Conservation (phyloP, 495 filamentous ascomycete species). For the Aspergillus sclerotioniger region DNA sequence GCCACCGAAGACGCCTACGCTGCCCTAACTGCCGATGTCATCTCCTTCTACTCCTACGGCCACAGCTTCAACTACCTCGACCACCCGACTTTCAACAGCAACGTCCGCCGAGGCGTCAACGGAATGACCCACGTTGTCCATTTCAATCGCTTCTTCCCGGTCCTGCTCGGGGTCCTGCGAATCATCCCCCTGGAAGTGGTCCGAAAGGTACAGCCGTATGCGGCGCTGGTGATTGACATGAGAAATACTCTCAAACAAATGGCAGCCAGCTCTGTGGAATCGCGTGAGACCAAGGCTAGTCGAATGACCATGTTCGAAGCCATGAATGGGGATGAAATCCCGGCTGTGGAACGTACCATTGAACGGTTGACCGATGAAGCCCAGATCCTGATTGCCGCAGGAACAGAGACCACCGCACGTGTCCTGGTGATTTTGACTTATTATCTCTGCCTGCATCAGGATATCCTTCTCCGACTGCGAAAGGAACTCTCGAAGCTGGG, state of each 20-base stretch:
- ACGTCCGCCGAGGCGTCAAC: not conserved
- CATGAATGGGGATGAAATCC: not conserved
- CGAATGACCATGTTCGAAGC: not conserved
- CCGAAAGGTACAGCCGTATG: too few species aligned
- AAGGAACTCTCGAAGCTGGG: constrained; percentile 26
- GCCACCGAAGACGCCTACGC: constrained; percentile 38
- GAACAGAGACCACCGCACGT: constrained; percentile 35
- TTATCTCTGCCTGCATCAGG: constrained; percentile 28
- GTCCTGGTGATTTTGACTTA: constrained; percentile 27
- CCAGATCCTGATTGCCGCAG: constrained; percentile 27
- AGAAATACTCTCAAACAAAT: too few species aligned
- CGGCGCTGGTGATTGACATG: too few species aligned
- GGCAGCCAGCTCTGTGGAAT: too few species aligned
- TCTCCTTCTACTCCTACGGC: constrained; percentile 42
- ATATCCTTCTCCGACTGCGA: constrained; percentile 16
- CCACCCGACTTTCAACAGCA: not conserved
- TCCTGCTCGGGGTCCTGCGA: not conserved
- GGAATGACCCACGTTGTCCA: not conserved
- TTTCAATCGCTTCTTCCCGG: not conserved
- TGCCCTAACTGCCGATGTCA: constrained; percentile 40
- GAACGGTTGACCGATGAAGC: constrained; percentile 33
- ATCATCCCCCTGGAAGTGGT: too few species aligned
- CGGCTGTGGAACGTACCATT: constrained; percentile 20
- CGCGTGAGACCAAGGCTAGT: too few species aligned
- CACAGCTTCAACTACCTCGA: constrained; percentile 32